Evolutionary conservation across 805 yeast species (phyloP).

Genomic region (Candida xyloterini): DNA sequence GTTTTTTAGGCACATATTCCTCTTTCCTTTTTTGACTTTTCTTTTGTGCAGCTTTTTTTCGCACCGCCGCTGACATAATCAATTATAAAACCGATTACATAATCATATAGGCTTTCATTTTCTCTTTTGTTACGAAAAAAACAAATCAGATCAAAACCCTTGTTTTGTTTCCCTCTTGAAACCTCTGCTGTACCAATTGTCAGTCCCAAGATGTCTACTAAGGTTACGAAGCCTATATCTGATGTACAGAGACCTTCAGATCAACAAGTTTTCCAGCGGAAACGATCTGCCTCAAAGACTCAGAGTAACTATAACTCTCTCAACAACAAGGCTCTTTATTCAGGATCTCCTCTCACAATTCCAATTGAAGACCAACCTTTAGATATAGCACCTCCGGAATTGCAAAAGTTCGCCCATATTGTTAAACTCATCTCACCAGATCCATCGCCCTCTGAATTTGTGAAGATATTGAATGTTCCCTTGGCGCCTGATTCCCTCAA

Average conservation of each 20-base stretch:
- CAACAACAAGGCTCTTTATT: conserved; percentile 16
- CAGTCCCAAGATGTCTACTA: conserved; percentile 10
- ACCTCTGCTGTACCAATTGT: neutral
- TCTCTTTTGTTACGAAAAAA: neutral
- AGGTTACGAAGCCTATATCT: conserved; percentile 9
- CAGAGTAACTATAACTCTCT: conserved; percentile 32
- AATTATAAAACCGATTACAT: neutral
- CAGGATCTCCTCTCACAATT: conserved; percentile 8
- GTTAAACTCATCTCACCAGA: conserved; percentile 76
- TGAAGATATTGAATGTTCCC: conserved; percentile 78
- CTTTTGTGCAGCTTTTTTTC: neutral
- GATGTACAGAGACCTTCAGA: conserved; percentile 3
- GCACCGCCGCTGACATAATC: conserved; percentile 1
- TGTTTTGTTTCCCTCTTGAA: neutral
- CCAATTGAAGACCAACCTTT: conserved; percentile 7
- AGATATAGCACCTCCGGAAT: conserved; percentile 16
- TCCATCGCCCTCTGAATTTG: conserved; percentile 62
- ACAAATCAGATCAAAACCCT: neutral
- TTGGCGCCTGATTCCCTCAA: conserved; percentile 77
- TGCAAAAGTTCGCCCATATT: conserved; percentile 47
- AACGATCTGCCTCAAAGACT: conserved; percentile 34
- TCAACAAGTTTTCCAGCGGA: conserved; percentile 22
- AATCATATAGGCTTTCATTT: neutral
- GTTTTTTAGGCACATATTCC: too few relatives aligned
- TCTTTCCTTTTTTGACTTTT: neutral